Evolutionary conservation across 1,139 yeast species (phyloP).

Genomic region (Taphrina betulina): DNA sequence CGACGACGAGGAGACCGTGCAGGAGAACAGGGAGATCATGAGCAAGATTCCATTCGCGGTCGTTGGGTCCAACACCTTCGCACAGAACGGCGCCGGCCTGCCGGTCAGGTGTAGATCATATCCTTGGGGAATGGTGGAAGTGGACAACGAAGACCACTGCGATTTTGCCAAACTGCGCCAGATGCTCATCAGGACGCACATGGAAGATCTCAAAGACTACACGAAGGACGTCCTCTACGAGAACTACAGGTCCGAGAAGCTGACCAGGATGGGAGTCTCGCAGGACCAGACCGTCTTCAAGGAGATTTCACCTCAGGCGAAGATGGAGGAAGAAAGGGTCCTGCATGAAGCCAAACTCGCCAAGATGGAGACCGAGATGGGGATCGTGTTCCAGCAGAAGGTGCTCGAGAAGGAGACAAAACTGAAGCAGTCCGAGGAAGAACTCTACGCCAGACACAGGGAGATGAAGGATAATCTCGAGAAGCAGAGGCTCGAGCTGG

Average conservation of each 20-base stretch:
- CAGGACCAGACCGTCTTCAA: conserved; percentile 91
- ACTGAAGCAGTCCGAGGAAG: conserved; percentile 95
- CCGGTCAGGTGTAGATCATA: conserved; percentile 86
- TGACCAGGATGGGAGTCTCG: conserved; percentile 77
- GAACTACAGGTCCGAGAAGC: conserved; percentile 81
- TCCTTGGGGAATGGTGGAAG: conserved; percentile 98
- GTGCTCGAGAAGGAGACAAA: conserved; percentile 96
- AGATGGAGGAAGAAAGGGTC: conserved; percentile 91
- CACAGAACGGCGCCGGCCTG: conserved; percentile 72
- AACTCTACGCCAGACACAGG: conserved; percentile 89
- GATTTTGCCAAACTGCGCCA: conserved; percentile 91
- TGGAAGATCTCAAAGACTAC: conserved; percentile 90
- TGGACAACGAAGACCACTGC: conserved; percentile 90
- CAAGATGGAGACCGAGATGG: conserved; percentile 96
- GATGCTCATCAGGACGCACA: conserved; percentile 63
- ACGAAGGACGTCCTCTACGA: conserved; percentile 79
- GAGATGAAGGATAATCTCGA: conserved; percentile 94
- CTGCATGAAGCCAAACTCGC: conserved; percentile 91
- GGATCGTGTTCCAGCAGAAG: conserved; percentile 92
- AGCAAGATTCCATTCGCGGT: conserved; percentile 86
- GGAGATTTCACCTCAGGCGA: conserved; percentile 88
- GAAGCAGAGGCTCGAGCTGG: conserved; percentile 82
- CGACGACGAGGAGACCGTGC: conserved; percentile 81
- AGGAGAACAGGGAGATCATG: conserved; percentile 65
- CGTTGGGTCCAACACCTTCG: conserved; percentile 81